A percentile compares a stretch with the other conserved stretches of the same genome.
Evolutionary conservation across 2,329 filamentous ascomycete genomes (phyloP).

Genomic region (Neonectria neomacrospora): DNA sequence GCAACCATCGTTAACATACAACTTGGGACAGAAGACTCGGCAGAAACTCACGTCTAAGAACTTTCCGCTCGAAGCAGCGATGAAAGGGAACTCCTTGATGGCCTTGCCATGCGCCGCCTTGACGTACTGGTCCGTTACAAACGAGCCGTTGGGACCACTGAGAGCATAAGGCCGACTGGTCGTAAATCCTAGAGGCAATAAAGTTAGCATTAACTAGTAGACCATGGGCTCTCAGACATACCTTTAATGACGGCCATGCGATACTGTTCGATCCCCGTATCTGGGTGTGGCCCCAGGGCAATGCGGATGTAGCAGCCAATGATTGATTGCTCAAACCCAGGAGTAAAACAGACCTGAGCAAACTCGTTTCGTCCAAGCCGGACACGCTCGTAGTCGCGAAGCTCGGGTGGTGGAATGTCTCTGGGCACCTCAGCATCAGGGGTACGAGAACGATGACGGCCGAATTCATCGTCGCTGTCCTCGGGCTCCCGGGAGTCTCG

Average conservation of each 20-base stretch:
- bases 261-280: slow-evolving; percentile 80
- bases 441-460: slow-evolving; percentile 64
- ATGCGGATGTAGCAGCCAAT: slow-evolving; percentile 87
- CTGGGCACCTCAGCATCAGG: slow-evolving; percentile 75
- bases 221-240: slow-evolving; percentile 50
- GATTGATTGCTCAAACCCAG: slow-evolving; percentile 85
- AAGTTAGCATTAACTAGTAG: slow-evolving; percentile 36
- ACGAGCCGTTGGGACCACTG: slow-evolving; percentile 78
- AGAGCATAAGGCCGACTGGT: slow-evolving; percentile 87
- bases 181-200: slow-evolving; percentile 70
- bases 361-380: slow-evolving; percentile 88
- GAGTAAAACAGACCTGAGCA: slow-evolving; percentile 91
- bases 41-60: slow-evolving; percentile 77
- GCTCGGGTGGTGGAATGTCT: slow-evolving; percentile 75
- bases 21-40: neutral
- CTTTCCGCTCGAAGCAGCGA: slow-evolving; percentile 84
- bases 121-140: slow-evolving; percentile 88
- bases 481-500: slow-evolving; percentile 60
- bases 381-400: slow-evolving; percentile 86
- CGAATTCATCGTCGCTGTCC: slow-evolving; percentile 85
- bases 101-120: slow-evolving; percentile 84
- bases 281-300: slow-evolving; percentile 80
- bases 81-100: slow-evolving; percentile 87
- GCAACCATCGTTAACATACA: slow-evolving; percentile 38
- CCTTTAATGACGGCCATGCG: slow-evolving; percentile 90